Evolutionary conservation across 1,139 yeast species (phyloP), one percentile per base, ranked within the genome.

Genomic region (Lodderomyces margitis): DNA sequence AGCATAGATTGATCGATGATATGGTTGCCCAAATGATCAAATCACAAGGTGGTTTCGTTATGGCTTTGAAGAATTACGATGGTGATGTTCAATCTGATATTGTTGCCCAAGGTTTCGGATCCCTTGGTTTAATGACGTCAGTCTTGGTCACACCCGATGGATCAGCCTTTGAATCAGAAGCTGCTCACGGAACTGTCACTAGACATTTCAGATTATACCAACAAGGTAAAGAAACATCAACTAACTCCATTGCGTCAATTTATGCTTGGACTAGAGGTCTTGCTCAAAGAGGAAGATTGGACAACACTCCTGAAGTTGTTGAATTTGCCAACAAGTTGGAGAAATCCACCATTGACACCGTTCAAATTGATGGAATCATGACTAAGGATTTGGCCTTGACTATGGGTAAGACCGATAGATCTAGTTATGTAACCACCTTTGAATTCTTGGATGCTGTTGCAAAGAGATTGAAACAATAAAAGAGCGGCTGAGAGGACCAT

Each of bases 11-110:
- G 53, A 85, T 85, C 50, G 94, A 85, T 61, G 94, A 85, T 61
- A 85, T 85, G 91, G 94, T 85, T 49, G 94, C 94, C 4, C 94
- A 85, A 66, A 85, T 85, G 94, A 68, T 85, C 59, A 85, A 85
- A 62, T 83, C 91, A 21, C 82, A 80, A 59, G 94, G 94, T 61
- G 94, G 94, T 9, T 85, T 78, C 59, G 80, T 85, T 52, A 82
- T 85, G 74, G 94, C 94, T 38, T 74, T 85, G 76, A 85, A 85
- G 66, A 85, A 85, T 65, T 85, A 85, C 59, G 94, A 85, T 61
- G 94, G 94, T 64, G 94, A 85, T 63, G 94, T 85, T 43, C 88
- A 84, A 64, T 81, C 87, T 6, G 94, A 85, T 61, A 83, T 85
- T 54, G 91, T 85, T 42, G 94, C 94, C 14, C 94, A 85, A 66